A percentile compares a stretch with the other conserved stretches of the same genome.
These are phyloP conservation scores for Pseudogymnoascus sp. DNA, from an alignment of 2,329 filamentous ascomycete species.

Conservation along the genomic window DNA sequence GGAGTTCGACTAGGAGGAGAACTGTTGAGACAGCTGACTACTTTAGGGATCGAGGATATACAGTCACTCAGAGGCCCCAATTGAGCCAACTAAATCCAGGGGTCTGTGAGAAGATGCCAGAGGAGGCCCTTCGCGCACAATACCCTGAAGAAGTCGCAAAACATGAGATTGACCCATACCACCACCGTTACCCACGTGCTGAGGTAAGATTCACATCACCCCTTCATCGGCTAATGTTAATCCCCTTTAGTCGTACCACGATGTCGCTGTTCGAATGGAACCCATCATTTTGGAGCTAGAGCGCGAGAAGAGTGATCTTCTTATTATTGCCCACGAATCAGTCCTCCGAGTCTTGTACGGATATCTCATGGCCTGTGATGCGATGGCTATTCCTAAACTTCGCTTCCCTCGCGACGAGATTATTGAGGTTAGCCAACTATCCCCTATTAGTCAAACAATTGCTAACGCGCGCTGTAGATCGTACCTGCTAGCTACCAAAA, in stretches of 20 bases:
- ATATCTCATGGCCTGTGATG: conserved; percentile 97
- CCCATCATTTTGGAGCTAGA: conserved; percentile 97
- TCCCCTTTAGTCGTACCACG: conserved; percentile 74
- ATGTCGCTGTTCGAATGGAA: conserved; percentile 93
- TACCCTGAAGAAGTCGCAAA: conserved; percentile 89
- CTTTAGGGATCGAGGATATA: conserved; percentile 71
- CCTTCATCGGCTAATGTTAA: conserved; percentile 11
- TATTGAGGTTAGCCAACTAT: conserved; percentile 58
- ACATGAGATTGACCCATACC: conserved; percentile 90
- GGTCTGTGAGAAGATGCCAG: conserved; percentile 88
- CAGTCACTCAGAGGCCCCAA: conserved; percentile 83
- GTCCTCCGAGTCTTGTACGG: conserved; percentile 95
- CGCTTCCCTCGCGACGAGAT: conserved; percentile 95
- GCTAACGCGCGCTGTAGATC: conserved; percentile 42
- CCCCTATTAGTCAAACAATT: neutral
- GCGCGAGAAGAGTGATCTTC: conserved; percentile 91
- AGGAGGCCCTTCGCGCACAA: conserved; percentile 67
- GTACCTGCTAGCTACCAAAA: conserved; percentile 97
- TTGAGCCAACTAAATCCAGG: conserved; percentile 97
- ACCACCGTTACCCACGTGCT: conserved; percentile 89
- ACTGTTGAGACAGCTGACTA: conserved; percentile 85
- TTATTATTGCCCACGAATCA: conserved; percentile 96
- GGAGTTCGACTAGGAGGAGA: conserved; percentile 86
- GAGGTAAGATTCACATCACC: conserved; percentile 51
- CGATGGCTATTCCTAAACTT: conserved; percentile 84